Percentiles rank a stretch among this genome's conserved stretches.
phyloP scores from a whole-genome alignment of 345 rosid species.

The Rubroshorea leprosula region DNA sequence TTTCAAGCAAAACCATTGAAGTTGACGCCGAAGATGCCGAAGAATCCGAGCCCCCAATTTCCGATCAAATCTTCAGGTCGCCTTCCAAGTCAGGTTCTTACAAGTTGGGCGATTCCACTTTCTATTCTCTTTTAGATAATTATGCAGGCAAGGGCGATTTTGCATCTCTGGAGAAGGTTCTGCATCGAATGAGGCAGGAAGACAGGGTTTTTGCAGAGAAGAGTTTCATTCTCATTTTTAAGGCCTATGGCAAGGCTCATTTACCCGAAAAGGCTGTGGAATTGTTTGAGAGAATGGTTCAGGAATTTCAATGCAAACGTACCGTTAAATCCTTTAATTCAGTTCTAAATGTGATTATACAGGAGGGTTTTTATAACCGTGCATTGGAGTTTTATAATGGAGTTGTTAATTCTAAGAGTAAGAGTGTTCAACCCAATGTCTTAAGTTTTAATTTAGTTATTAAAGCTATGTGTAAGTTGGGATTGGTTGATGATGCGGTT shows the following conservation, averaged over 20 bases:
- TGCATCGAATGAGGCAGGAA: constrained; percentile 56
- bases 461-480: constrained; percentile 66
- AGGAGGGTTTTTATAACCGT: constrained; percentile 43
- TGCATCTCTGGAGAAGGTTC: constrained; percentile 44
- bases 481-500: constrained; percentile 61
- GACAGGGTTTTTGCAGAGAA: constrained; percentile 50
- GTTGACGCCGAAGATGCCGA: constrained; percentile 14
- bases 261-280: constrained; percentile 53
- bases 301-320: constrained; percentile 65
- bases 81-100: constrained; percentile 59
- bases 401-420: constrained; percentile 38
- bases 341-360: constrained; percentile 63
- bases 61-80: constrained; percentile 47
- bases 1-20: constrained; percentile 17
- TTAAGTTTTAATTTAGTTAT: constrained; percentile 70
- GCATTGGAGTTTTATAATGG: constrained; percentile 65
- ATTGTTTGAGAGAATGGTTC: constrained; percentile 58
- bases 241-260: constrained; percentile 70
- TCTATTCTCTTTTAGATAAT: constrained; percentile 55
- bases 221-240: constrained; percentile 53
- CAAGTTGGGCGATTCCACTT: constrained; percentile 67
- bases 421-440: constrained; percentile 49
- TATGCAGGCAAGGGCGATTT: constrained; percentile 58
- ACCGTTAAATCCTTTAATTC: constrained; percentile 82
- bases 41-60: constrained; percentile 38